A percentile compares a stretch with the other conserved stretches of the same genome.
These are phyloP conservation scores for Aspergillus phoenicis DNA, from an alignment of 2,329 filamentous ascomycete genomes.

Conservation along the genomic window DNA sequence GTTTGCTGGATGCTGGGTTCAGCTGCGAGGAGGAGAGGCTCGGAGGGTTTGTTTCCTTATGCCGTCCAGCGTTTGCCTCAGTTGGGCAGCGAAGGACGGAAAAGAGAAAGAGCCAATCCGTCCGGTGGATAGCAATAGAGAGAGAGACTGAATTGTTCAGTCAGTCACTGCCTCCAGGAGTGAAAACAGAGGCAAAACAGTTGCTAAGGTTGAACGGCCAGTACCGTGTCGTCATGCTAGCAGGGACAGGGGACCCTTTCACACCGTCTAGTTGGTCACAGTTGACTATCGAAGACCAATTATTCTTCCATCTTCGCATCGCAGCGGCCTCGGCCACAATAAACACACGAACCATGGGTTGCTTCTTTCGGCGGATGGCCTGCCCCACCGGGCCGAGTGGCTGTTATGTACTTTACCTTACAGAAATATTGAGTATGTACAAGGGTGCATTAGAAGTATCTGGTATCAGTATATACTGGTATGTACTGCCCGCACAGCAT, in stretches of 20 bases:
- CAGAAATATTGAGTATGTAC: too few relatives aligned
- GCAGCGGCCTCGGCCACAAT: conserved; percentile 9
- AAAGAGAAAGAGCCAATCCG: conserved; percentile 3
- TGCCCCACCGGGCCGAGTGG: conserved; percentile 9
- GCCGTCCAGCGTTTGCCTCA: conserved; percentile 1
- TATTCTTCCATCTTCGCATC: not conserved
- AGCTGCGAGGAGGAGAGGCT: conserved; percentile 8
- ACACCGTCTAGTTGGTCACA: not conserved
- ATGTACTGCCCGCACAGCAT: too few relatives aligned
- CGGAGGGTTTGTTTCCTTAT: conserved; percentile 4
- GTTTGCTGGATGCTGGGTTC: conserved; percentile 2
- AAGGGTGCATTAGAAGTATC: too few relatives aligned
- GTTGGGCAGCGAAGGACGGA: conserved; percentile 12
- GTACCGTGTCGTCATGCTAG: conserved; percentile 15
- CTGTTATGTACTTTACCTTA: not conserved
- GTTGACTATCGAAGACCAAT: not conserved
- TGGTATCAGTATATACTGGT: too few relatives aligned
- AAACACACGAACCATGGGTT: conserved; percentile 23
- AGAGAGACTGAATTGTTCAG: too few relatives aligned
- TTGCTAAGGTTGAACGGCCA: not conserved
- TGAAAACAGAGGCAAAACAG: too few relatives aligned
- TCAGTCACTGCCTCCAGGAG: too few relatives aligned
- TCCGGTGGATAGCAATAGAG: not conserved
- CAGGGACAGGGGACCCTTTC: conserved; percentile 3
- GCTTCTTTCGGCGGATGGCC: not conserved